These are phyloP conservation scores for Aspergillus carbonarius DNA, from an alignment of 2,329 filamentous ascomycete species.

Conservation along the genomic window DNA sequence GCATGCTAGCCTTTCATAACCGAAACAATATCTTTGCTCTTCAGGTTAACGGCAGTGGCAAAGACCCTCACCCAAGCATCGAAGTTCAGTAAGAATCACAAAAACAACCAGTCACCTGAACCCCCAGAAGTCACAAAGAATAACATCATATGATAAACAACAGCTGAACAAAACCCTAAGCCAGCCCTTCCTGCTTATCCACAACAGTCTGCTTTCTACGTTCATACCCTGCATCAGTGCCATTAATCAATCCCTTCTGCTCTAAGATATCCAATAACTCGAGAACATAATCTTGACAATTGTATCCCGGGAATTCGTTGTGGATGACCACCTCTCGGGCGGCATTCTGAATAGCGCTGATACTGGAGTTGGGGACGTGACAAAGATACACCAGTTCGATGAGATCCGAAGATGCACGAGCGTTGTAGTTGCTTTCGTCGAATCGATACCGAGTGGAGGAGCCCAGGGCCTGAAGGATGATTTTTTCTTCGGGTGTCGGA, in stretches of 20 bases:
- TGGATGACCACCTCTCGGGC: slow-evolving; percentile 18
- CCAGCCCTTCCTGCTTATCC: too few species aligned
- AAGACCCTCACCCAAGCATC: too few species aligned
- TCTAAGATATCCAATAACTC: slow-evolving; percentile 24
- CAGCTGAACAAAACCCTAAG: too few species aligned
- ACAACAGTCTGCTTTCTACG: too few species aligned
- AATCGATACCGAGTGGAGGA: not conserved
- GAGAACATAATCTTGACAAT: slow-evolving; percentile 30
- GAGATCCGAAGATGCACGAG: not conserved
- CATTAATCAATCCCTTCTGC: slow-evolving; percentile 14
- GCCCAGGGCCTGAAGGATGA: slow-evolving; percentile 1
- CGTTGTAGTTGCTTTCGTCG: not conserved
- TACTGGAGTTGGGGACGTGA: slow-evolving; percentile 7
- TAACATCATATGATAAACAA: too few species aligned
- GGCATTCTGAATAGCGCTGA: slow-evolving; percentile 13
- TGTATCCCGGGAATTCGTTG: slow-evolving; percentile 23
- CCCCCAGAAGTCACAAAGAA: too few species aligned
- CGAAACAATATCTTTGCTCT: too few species aligned
- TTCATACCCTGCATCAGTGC: not conserved
- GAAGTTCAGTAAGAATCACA: too few species aligned
- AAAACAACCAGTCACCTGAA: too few species aligned
- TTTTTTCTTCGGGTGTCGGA: not conserved
- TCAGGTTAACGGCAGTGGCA: too few species aligned
- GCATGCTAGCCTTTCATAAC: too few species aligned
- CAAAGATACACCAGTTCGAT: slow-evolving; percentile 10